These are phyloP conservation scores for Suillus hirtellus DNA, from an alignment of 768 basidiomycete species.

Conservation along the genomic window DNA sequence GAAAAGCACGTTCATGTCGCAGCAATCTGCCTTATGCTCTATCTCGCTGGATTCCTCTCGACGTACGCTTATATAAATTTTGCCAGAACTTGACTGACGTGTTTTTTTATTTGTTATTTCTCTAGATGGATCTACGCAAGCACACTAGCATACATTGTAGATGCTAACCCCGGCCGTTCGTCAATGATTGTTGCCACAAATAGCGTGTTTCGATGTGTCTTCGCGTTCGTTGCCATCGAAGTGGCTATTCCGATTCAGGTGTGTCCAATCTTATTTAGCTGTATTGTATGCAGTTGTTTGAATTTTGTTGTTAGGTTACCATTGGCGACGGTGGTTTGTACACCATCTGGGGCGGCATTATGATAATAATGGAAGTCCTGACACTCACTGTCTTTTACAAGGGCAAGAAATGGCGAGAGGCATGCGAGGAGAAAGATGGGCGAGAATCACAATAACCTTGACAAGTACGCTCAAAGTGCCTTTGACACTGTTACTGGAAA, in stretches of 20 bases:
- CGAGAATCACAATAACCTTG: too few relatives aligned
- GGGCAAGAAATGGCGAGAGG: slow-evolving; percentile 56
- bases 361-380: slow-evolving; percentile 50
- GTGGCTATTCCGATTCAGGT: slow-evolving; percentile 68
- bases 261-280: background rate
- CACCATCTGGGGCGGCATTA: slow-evolving; percentile 53
- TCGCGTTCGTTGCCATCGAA: slow-evolving; percentile 67
- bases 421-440: slow-evolving; percentile 44
- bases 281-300: background rate
- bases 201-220: slow-evolving; percentile 65
- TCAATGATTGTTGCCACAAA: slow-evolving; percentile 73
- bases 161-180: slow-evolving; percentile 77
- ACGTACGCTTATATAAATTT: slow-evolving; percentile 46
- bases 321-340: slow-evolving; percentile 10
- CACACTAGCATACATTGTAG: slow-evolving; percentile 79
- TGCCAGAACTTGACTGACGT: background rate
- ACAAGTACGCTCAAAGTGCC: background rate
- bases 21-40: slow-evolving; percentile 67
- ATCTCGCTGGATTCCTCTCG: slow-evolving; percentile 65
- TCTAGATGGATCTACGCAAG: slow-evolving; percentile 55
- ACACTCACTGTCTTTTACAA: slow-evolving; percentile 56
- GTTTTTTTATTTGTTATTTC: background rate
- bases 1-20: slow-evolving; percentile 60
- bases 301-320: slow-evolving; percentile 23
- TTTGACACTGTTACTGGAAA: background rate